Base-by-base conservation (phyloP, 345 rosid genomes). In the Hibiscus trionum region DNA sequence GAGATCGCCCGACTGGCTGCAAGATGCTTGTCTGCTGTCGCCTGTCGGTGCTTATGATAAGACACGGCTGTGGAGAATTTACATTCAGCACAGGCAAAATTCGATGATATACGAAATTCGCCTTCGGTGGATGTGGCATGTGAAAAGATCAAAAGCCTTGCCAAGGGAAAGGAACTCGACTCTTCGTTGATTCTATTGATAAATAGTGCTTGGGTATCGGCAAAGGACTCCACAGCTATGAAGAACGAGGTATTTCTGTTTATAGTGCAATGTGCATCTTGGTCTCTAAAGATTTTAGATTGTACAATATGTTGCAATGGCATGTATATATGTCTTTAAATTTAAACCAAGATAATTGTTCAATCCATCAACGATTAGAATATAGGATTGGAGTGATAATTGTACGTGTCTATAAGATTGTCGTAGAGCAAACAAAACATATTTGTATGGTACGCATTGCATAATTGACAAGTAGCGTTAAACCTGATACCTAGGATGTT, bases 101-200 rank as follows among this genome's bases (percentile, higher is more conserved):
- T 94, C 50, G 88, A 94, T 76, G 93, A 90, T 61, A 88, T 94
- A 56, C 88, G 91, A 26, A 87, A 88, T 77, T 94, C 98, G 19
- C 76, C 89, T 9, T 88, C 98, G 1, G 77, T 86, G 58, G 91
- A 94, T 73, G 84, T 46, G 4, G 97, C 95, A n/a, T 91, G 98
- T 78, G 89, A 91, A 65, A 94, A 90, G 84, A 88, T 91, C 46
- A 87, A 79, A 84, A 88, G 92, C 80, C 83, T 94, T 39, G 96
- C 92, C 74, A 94, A 90, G 80, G 84, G 88, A 16, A 94, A 94
- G 85, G 91, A 87, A 71, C 90, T 94, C 55, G 96, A 94, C 82
- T 94, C 97, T 16, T 94, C 97, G 7, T 82, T 91, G 83, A 85
- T 94, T 76, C 83, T 94, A 27, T 71, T 94, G 49, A 91, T 94